These are phyloP conservation scores for Nidularia pulvinata DNA, from an alignment of 768 basidiomycete genomes.

Conservation along the genomic window DNA sequence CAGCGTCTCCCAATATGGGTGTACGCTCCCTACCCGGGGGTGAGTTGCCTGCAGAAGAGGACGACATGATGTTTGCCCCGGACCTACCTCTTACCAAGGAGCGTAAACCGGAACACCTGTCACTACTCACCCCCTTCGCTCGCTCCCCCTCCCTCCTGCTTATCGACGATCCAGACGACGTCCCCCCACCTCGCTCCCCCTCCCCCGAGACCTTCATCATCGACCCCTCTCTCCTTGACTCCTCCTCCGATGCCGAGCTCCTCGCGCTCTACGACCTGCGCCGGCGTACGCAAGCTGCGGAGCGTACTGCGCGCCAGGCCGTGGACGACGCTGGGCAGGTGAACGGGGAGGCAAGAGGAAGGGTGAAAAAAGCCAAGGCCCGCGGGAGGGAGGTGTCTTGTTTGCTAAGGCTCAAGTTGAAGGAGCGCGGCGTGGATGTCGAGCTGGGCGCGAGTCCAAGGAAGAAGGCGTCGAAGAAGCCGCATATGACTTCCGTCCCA, in stretches of 20 bases:
- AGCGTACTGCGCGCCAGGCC: constrained; percentile 19
- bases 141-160: constrained; percentile 33
- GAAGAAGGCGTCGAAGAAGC: constrained; percentile 8
- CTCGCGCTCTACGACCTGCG: constrained; percentile 36
- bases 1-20: constrained; percentile 15
- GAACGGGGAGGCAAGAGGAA: constrained; percentile 40
- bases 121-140: too few species aligned
- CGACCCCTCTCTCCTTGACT: constrained; percentile 19
- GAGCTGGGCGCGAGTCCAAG: background rate
- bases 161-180: constrained; percentile 37
- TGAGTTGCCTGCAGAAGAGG: constrained; percentile 27
- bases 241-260: constrained; percentile 32
- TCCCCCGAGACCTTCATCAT: constrained; percentile 40
- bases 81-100: constrained; percentile 9
- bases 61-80: constrained; percentile 16
- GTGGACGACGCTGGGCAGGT: constrained; percentile 28
- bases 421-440: constrained; percentile 5
- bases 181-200: constrained; percentile 35
- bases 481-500: constrained; percentile 27
- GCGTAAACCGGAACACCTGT: too few species aligned
- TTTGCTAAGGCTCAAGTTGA: constrained; percentile 56
- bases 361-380: constrained; percentile 52
- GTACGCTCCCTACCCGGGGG: constrained; percentile 29
- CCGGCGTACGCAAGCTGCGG: constrained; percentile 14
- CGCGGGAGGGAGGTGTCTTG: constrained; percentile 53